Percentiles rank a stretch among this genome's conserved stretches.
phyloP scores from a whole-genome alignment of 352 stramenopile genomes.

The Pythium guiyangense region DNA sequence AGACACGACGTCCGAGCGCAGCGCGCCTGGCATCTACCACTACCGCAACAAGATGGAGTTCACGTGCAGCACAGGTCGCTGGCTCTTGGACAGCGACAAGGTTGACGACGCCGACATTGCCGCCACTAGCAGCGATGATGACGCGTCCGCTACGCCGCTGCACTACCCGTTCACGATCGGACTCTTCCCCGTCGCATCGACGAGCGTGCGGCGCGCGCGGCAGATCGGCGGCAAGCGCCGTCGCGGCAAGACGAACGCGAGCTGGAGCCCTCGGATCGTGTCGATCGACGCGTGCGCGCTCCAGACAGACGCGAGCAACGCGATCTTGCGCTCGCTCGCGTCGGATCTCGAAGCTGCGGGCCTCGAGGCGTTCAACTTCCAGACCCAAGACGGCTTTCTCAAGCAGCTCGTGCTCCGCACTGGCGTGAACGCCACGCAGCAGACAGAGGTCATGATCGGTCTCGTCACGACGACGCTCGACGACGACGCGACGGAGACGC shows the following conservation, averaged over 20 bases:
- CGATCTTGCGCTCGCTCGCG: constrained; percentile 32
- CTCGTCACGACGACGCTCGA: constrained; percentile 54
- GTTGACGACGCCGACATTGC: constrained; percentile 1
- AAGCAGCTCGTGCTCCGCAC: constrained; percentile 67
- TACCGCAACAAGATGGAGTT: constrained; percentile 88
- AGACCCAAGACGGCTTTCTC: constrained; percentile 48
- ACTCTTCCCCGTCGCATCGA: constrained; percentile 55
- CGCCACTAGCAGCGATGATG: background rate
- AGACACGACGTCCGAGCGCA: background rate
- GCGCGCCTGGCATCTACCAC: constrained; percentile 16
- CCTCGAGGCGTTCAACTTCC: constrained; percentile 57
- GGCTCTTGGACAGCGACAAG: constrained; percentile 50
- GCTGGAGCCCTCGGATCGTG: constrained; percentile 64
- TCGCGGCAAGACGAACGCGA: constrained; percentile 20
- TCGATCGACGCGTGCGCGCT: constrained; percentile 59
- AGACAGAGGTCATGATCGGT: constrained; percentile 56
- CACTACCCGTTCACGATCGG: constrained; percentile 55
- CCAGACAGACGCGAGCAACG: constrained; percentile 39
- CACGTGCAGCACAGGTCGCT: constrained; percentile 69
- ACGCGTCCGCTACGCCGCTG: background rate
- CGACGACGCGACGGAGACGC: constrained; percentile 21
- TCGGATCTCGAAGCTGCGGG: constrained; percentile 20
- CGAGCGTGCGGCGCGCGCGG: constrained; percentile 35
- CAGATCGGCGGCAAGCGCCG: constrained; percentile 30
- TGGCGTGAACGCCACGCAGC: constrained; percentile 16